Evolutionary conservation across 2,329 filamentous ascomycete species (phyloP).

Genomic region (Pyrenochaeta sp.): DNA sequence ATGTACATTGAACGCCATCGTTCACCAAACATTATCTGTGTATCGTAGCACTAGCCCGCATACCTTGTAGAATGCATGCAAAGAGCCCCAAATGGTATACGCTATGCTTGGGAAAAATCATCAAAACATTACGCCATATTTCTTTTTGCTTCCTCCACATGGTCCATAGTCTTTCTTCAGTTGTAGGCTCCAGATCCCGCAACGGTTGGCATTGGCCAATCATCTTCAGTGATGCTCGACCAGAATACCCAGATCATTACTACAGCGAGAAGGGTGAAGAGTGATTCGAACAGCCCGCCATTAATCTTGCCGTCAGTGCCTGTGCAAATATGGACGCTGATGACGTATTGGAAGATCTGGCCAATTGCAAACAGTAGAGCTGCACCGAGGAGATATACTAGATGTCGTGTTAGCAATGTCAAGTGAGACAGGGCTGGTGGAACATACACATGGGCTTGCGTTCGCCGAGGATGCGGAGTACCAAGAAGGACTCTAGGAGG

Average conservation of each 20-base stretch:
- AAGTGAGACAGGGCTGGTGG: background rate
- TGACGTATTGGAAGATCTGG: slow-evolving; percentile 94
- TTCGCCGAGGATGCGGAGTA: slow-evolving; percentile 86
- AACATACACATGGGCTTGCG: slow-evolving; percentile 81
- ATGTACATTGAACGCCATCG: slow-evolving; percentile 5
- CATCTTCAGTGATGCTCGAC: slow-evolving; percentile 98
- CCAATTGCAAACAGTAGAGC: slow-evolving; percentile 86
- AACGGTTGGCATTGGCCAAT: slow-evolving; percentile 76
- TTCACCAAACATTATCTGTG: slow-evolving; percentile 44
- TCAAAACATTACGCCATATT: slow-evolving; percentile 44
- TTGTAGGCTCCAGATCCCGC: slow-evolving; percentile 51
- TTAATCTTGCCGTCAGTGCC: slow-evolving; percentile 87
- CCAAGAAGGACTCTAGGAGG: slow-evolving; percentile 80
- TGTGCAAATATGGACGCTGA: slow-evolving; percentile 89
- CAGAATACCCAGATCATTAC: slow-evolving; percentile 92
- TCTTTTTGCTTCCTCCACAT: slow-evolving; percentile 27
- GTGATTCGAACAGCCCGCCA: slow-evolving; percentile 87
- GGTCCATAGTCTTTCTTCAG: slow-evolving; percentile 21
- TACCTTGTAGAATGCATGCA: slow-evolving; percentile 34
- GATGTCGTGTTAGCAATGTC: slow-evolving; percentile 18
- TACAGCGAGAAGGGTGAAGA: slow-evolving; percentile 88
- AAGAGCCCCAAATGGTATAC: slow-evolving; percentile 46
- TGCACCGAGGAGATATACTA: slow-evolving; percentile 77
- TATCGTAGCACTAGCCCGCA: slow-evolving; percentile 39
- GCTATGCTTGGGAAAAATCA: slow-evolving; percentile 49